A percentile compares a stretch with the other conserved stretches of the same genome.
Evolutionary conservation across 768 basidiomycete genomes (phyloP).

Genomic region (Termitomyces eurrhizus): DNA sequence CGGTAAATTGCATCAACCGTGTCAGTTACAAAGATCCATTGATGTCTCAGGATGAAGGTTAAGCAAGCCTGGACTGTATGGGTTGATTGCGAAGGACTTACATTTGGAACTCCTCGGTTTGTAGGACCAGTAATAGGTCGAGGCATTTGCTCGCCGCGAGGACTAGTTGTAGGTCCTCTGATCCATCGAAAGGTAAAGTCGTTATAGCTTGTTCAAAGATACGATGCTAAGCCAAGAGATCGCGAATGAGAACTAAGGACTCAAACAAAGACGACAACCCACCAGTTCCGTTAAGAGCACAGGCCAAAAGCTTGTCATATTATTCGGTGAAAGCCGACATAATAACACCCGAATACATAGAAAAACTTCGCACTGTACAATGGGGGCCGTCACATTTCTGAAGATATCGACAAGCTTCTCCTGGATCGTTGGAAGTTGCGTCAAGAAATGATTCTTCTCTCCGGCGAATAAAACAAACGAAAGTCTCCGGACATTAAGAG

Average conservation of each 20-base stretch:
- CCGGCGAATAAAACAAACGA: constrained; percentile 84
- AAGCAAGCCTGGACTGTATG: not conserved
- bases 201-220: constrained; percentile 82
- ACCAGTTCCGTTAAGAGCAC: constrained; percentile 91
- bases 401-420: constrained; percentile 95
- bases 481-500: constrained; percentile 81
- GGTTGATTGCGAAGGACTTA: constrained; percentile 27
- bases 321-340: constrained; percentile 87
- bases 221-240: constrained; percentile 56
- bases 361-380: constrained; percentile 93
- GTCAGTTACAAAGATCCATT: constrained; percentile 99
- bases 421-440: constrained; percentile 89
- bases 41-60: constrained; percentile 53
- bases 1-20: constrained; percentile 93
- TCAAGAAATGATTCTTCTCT: constrained; percentile 88
- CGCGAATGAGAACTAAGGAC: not conserved
- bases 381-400: constrained; percentile 70
- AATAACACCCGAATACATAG: constrained; percentile 88
- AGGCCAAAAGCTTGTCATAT: constrained; percentile 95
- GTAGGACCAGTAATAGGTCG: constrained; percentile 87
- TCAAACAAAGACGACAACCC: constrained; percentile 19
- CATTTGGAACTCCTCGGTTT: constrained; percentile 99
- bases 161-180: constrained; percentile 79
- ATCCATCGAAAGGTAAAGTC: constrained; percentile 70
- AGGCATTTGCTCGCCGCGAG: constrained; percentile 92